Evolutionary conservation across 305 asterid genomes (phyloP).

Genomic region (Solanum aculeatissimum): DNA sequence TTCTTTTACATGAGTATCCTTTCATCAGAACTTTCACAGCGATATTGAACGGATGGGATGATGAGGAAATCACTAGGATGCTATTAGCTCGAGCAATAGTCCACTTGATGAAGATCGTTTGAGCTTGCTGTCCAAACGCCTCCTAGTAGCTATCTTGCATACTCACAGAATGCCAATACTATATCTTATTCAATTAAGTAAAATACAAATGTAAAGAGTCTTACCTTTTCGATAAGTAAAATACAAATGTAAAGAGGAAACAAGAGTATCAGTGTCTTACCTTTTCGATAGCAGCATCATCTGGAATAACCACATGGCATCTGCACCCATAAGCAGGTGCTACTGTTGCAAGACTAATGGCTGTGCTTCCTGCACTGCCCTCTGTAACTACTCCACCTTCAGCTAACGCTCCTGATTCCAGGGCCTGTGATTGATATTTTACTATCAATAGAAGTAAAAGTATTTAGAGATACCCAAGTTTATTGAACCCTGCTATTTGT

Average conservation of each 20-base stretch:
- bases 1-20: not conserved
- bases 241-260: not conserved
- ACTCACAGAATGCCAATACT: not conserved
- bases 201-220: not conserved
- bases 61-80: not conserved
- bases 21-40: not conserved
- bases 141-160: not conserved
- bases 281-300: slow-evolving; percentile 95
- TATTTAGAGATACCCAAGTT: not conserved
- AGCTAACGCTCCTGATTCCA: slow-evolving; percentile 63
- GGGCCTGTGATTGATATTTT: slow-evolving; percentile 33
- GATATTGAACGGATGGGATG: not conserved
- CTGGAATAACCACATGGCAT: slow-evolving; percentile 95
- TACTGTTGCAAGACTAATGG: slow-evolving; percentile 91
- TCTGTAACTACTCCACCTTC: slow-evolving; percentile 88
- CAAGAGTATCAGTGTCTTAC: slow-evolving; percentile 9
- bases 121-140: not conserved
- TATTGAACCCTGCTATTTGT: not conserved
- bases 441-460: not conserved
- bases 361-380: slow-evolving; percentile 99
- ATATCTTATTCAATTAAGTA: not conserved
- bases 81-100: not conserved
- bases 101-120: not conserved
- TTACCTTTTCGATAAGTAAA: slow-evolving; percentile 56
- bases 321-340: slow-evolving; percentile 93